A percentile compares a stretch with the other conserved stretches of the same genome.
phyloP scores from a whole-genome alignment of 2,329 filamentous ascomycete genomes.

The Colletotrichum orbiculare region DNA sequence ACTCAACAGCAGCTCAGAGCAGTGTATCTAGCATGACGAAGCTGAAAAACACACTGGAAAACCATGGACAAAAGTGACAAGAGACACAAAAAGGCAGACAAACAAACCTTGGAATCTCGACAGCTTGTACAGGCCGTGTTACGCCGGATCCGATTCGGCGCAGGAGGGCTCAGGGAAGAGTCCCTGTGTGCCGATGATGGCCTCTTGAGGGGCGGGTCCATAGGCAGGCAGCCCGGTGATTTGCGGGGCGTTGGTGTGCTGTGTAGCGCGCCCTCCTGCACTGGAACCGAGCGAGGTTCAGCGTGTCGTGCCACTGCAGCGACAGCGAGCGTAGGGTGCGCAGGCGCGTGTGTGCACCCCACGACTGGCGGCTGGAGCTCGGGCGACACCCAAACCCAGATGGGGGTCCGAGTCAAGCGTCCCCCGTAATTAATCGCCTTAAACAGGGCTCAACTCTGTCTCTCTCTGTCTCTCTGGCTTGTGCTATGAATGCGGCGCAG shows the following conservation, averaged over 20 bases:
- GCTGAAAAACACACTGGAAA: background rate
- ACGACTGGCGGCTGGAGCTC: background rate
- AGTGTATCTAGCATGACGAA: background rate
- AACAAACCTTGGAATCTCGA: slow-evolving; percentile 50
- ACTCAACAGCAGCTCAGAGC: background rate
- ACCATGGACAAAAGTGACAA: background rate
- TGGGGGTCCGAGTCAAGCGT: background rate
- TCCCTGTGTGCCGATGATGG: slow-evolving; percentile 29
- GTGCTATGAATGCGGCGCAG: too few species aligned
- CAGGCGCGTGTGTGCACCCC: slow-evolving; percentile 19
- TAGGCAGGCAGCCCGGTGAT: background rate
- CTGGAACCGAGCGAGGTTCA: too few species aligned
- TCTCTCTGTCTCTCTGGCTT: too few species aligned
- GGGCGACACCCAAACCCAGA: background rate
- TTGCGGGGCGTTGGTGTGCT: background rate
- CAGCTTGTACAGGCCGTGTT: slow-evolving; percentile 47
- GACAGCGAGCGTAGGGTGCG: slow-evolving; percentile 11
- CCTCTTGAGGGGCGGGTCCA: slow-evolving; percentile 35
- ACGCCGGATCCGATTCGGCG: slow-evolving; percentile 43
- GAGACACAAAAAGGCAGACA: background rate
- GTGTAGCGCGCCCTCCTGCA: background rate
- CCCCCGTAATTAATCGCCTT: too few species aligned
- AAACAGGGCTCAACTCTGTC: too few species aligned
- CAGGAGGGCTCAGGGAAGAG: slow-evolving; percentile 27
- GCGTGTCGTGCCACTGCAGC: background rate